Percentiles rank a stretch among this genome's conserved stretches.
These are phyloP conservation scores for Staphylotrichum longicolle DNA, from an alignment of 495 filamentous ascomycete species.

Conservation along the genomic window DNA sequence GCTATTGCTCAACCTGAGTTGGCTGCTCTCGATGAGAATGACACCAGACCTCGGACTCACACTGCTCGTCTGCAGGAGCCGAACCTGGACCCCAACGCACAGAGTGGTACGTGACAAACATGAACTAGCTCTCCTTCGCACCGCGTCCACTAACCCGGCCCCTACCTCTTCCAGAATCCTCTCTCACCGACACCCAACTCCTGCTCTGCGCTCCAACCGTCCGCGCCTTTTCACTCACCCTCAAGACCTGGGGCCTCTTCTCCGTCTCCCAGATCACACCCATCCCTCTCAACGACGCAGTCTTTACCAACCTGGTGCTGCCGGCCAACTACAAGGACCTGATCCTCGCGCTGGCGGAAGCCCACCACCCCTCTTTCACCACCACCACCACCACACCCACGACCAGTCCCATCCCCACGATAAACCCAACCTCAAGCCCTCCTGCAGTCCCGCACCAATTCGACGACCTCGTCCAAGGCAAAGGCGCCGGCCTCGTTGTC, in stretches of 20 bases:
- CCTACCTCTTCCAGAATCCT: too few relatives aligned
- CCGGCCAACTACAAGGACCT: constrained; percentile 1
- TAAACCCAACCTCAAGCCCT: too few relatives aligned
- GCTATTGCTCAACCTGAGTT: too few relatives aligned
- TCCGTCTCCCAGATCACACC: not conserved
- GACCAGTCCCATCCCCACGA: not conserved
- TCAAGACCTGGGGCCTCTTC: constrained; percentile 4
- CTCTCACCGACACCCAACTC: not conserved
- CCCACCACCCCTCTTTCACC: not conserved
- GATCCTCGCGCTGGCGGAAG: constrained; percentile 4
- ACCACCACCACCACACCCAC: not conserved
- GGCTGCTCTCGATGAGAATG: too few relatives aligned
- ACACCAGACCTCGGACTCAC: too few relatives aligned
- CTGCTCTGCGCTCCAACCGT: constrained; percentile 2
- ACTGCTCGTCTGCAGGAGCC: too few relatives aligned
- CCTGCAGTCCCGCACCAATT: not conserved
- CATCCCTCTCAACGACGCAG: not conserved
- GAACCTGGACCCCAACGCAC: too few relatives aligned
- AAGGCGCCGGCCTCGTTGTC: not conserved
- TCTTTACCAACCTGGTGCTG: constrained; percentile 1
- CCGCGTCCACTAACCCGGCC: too few relatives aligned
- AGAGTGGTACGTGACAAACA: too few relatives aligned
- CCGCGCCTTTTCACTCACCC: not conserved
- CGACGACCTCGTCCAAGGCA: constrained; percentile 5
- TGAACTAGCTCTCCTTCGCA: too few relatives aligned